Base-by-base conservation (phyloP, 2,329 filamentous ascomycete species). In the Fusarium humuli region DNA sequence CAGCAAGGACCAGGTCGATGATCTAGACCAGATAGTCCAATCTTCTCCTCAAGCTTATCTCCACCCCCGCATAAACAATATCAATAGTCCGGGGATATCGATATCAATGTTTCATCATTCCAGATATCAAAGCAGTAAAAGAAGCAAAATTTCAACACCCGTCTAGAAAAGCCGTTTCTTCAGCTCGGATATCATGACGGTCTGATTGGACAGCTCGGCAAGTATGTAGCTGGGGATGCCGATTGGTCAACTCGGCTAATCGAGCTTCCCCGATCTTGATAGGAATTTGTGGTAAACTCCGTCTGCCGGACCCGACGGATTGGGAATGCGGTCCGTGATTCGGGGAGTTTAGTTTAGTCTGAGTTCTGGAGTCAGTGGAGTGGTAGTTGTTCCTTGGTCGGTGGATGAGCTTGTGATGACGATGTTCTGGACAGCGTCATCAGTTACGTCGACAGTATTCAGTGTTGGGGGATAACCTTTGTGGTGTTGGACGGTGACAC, bases 161-260 rank as follows among this genome's bases (percentile, higher is more conserved):
- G 61, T 34, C 30, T 45, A 4, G 34, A 57, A 52, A 25, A 62
- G 65, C 59, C 59, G 58, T 40, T 25, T 45, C 53, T 42, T 6
- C 23, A 46, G 42, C 29, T 60, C 70, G 65, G 65, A 54, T 55
- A 62, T 40, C 4, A 1, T n/a, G 2, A 2, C 1, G n/a, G n/a
- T 1, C 0, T 72, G 14, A 73, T 72, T 73, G 65, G 71, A n/a
- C 16, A 30, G 9, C 6, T 72, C 71, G 71, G 71, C 71, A 70
- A 65, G 11, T 9, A 25, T 48, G 20, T 55, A 13, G 8, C 18
- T 52, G 48, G 48, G 23, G 13, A 52, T 4, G 48, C 68, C 61
- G 61, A 72, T 73, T 73, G 65, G 71, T 1, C 14, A 2, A 10
- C 11, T 59, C 70, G 71, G 71, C 61, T 59, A 73, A 20, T 7